These are phyloP conservation scores for Davidsoniella virescens DNA, from an alignment of 2,329 filamentous ascomycete genomes.

Conservation along the genomic window DNA sequence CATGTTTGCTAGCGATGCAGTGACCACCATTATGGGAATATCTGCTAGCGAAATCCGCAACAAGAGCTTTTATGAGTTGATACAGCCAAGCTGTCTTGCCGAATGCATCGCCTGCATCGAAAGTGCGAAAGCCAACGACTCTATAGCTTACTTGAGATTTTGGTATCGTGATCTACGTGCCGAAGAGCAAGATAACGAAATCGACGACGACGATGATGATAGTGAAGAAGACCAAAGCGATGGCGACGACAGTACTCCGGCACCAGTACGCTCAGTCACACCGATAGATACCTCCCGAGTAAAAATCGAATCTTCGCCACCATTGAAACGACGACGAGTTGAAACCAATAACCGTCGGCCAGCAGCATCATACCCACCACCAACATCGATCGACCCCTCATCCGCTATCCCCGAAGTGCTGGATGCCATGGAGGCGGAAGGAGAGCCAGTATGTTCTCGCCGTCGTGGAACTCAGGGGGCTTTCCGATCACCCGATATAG, in stretches of 20 bases:
- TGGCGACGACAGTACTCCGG: background rate
- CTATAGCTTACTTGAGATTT: conserved; percentile 77
- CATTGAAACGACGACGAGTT: conserved; percentile 6
- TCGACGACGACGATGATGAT: conserved; percentile 27
- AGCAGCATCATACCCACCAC: conserved; percentile 8
- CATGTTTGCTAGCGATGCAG: conserved; percentile 71
- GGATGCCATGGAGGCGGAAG: conserved; percentile 20
- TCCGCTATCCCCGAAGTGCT: conserved; percentile 8
- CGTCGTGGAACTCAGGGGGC: conserved; percentile 15
- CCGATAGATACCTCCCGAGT: background rate
- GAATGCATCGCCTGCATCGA: conserved; percentile 68
- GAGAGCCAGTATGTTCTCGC: conserved; percentile 21
- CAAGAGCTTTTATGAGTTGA: conserved; percentile 77
- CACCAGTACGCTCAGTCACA: background rate
- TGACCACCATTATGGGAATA: conserved; percentile 61
- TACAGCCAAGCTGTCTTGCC: conserved; percentile 57
- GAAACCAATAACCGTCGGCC: conserved; percentile 1
- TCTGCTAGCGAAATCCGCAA: conserved; percentile 51
- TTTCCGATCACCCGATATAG: conserved; percentile 26
- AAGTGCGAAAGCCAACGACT: conserved; percentile 77
- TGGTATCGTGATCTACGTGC: conserved; percentile 57
- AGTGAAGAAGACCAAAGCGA: conserved; percentile 7
- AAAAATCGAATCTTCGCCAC: conserved; percentile 6
- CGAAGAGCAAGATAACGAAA: conserved; percentile 26
- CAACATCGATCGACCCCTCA: conserved; percentile 8